These are phyloP conservation scores for Penicillium psychrofluorescens DNA, from an alignment of 495 filamentous ascomycete species.

Conservation along the genomic window DNA sequence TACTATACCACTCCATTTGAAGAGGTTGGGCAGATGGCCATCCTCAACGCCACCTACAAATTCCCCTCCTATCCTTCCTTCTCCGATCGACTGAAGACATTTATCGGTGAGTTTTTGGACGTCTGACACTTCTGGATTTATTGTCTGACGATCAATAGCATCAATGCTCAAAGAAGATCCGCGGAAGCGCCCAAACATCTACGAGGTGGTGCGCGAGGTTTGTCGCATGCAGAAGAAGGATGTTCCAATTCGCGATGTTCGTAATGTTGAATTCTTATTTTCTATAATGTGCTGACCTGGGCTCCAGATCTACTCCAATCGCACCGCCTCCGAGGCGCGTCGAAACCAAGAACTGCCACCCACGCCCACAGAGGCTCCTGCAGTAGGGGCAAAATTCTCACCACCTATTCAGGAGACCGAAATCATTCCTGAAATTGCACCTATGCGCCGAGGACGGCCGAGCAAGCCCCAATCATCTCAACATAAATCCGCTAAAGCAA, in stretches of 20 bases:
- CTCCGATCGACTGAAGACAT: slow-evolving; percentile 80
- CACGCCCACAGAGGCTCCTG: slow-evolving; percentile 47
- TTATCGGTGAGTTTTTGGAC: slow-evolving; percentile 63
- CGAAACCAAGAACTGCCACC: slow-evolving; percentile 56
- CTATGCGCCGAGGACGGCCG: slow-evolving; percentile 87
- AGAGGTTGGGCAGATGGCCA: slow-evolving; percentile 96
- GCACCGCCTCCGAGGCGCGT: slow-evolving; percentile 55
- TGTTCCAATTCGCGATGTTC: slow-evolving; percentile 85
- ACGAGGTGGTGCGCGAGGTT: slow-evolving; percentile 78
- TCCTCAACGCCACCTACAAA: slow-evolving; percentile 91
- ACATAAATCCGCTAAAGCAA: slow-evolving; percentile 48
- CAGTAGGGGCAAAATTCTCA: slow-evolving; percentile 64
- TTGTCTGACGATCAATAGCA: slow-evolving; percentile 36
- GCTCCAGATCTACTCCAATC: slow-evolving; percentile 71
- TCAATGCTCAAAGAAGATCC: slow-evolving; percentile 88
- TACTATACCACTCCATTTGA: slow-evolving; percentile 99
- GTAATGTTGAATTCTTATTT: slow-evolving; percentile 18
- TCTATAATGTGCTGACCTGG: slow-evolving; percentile 7
- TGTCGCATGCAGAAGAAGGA: slow-evolving; percentile 85
- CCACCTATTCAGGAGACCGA: slow-evolving; percentile 58
- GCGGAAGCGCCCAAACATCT: slow-evolving; percentile 81
- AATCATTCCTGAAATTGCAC: slow-evolving; percentile 80
- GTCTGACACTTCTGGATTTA: no score
- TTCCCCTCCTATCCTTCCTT: slow-evolving; percentile 83
- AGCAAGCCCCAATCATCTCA: slow-evolving; percentile 41